A percentile compares a stretch with the other conserved stretches of the same genome.
Evolutionary conservation across 2,329 filamentous ascomycete species (phyloP).

Genomic region (Trichoderma sp.): DNA sequence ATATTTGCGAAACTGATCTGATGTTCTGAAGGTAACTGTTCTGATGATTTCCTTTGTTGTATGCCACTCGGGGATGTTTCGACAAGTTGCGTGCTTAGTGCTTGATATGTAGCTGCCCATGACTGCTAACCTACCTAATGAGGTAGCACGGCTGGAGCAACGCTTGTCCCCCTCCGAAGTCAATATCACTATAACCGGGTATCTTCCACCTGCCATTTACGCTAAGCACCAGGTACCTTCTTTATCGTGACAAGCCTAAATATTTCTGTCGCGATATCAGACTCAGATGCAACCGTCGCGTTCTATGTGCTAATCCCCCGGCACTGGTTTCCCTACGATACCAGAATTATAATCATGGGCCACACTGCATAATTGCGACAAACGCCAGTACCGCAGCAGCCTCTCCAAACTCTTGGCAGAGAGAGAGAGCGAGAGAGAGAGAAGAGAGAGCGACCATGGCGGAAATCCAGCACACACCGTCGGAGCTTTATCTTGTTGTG

Average conservation of each 20-base stretch:
- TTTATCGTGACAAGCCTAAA: slow-evolving; percentile 3
- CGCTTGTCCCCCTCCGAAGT: background rate
- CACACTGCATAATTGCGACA: background rate
- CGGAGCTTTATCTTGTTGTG: slow-evolving; percentile 54
- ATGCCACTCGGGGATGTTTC: background rate
- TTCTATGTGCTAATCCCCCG: background rate
- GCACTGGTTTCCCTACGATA: background rate
- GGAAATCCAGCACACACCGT: slow-evolving; percentile 41
- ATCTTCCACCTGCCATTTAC: slow-evolving; percentile 11
- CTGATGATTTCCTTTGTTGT: background rate
- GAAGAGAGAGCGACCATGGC: slow-evolving; percentile 21
- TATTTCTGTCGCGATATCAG: background rate
- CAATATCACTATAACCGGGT: slow-evolving; percentile 22
- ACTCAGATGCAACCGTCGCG: background rate
- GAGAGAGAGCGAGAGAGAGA: slow-evolving; percentile 6
- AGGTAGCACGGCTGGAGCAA: background rate
- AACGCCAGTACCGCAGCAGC: background rate
- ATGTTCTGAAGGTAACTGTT: background rate
- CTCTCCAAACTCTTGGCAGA: background rate
- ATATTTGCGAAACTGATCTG: slow-evolving; percentile 27
- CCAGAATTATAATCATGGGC: background rate
- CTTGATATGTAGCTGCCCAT: background rate
- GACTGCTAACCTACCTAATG: background rate
- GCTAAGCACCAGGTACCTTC: slow-evolving; percentile 14
- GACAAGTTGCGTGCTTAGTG: background rate